Conservation (phyloP, 345 rosid species). For the Triadica sebifera region DNA sequence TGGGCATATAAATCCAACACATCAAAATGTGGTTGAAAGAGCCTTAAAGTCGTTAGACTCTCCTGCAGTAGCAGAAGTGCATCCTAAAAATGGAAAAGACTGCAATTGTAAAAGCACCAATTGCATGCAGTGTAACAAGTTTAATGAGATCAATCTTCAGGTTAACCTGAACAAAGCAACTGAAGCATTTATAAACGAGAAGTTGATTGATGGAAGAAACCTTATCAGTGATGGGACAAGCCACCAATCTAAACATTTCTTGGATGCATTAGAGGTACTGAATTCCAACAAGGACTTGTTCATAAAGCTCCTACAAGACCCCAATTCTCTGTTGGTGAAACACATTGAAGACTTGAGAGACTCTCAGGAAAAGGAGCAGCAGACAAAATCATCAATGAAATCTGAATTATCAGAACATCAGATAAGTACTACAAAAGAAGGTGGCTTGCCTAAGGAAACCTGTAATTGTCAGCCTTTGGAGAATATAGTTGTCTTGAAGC, state of each 20-base stretch:
- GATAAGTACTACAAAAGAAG: constrained; percentile 13
- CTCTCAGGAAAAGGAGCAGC: constrained; percentile 32
- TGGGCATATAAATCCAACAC: constrained; percentile 21
- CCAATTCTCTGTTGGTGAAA: constrained; percentile 58
- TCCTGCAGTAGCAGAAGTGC: constrained; percentile 18
- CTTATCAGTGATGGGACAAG: constrained; percentile 18
- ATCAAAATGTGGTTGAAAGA: constrained; percentile 29
- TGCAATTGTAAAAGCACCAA: constrained; percentile 15
- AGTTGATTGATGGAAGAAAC: constrained; percentile 32
- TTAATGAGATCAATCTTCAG: constrained; percentile 44
- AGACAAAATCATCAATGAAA: constrained; percentile 12
- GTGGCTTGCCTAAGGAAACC: constrained; percentile 20
- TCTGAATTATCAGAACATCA: constrained; percentile 13
- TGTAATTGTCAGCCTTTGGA: constrained; percentile 25
- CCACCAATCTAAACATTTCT: constrained; percentile 56
- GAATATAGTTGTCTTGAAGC: constrained; percentile 51
- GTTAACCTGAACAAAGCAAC: constrained; percentile 49
- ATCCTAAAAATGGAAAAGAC: constrained; percentile 23
- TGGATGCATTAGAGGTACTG: constrained; percentile 61
- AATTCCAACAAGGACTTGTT: constrained; percentile 73
- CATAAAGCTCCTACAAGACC: constrained; percentile 66
- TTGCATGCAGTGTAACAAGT: constrained; percentile 12
- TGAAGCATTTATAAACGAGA: constrained; percentile 57
- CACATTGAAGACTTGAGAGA: constrained; percentile 52
- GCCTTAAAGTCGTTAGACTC: constrained; percentile 22